phyloP scores from a whole-genome alignment of 352 stramenopile genomes.

The Blastocystis sp. region DNA sequence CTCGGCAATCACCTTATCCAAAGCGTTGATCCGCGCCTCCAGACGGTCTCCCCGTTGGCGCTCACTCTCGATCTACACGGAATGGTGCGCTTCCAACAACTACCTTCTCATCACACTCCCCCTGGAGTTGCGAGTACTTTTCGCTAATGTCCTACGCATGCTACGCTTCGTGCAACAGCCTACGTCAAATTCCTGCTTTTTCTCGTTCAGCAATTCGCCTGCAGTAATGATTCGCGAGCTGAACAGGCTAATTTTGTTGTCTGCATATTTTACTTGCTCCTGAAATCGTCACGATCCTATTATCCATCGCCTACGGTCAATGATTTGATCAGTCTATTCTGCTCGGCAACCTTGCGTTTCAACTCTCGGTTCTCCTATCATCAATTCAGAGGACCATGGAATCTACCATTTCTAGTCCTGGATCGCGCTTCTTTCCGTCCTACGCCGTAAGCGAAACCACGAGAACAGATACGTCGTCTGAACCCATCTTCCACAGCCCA shows the following conservation, averaged over 20 bases:
- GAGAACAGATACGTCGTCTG: not conserved
- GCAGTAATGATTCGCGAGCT: constrained; percentile 15
- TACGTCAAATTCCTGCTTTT: constrained; percentile 22
- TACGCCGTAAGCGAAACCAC: not conserved
- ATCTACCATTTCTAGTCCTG: constrained; percentile 2
- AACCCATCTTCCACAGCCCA: not conserved
- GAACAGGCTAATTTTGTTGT: not conserved
- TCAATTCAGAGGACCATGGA: not conserved
- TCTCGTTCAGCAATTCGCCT: constrained; percentile 38
- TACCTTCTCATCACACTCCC: not conserved
- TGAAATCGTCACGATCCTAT: not conserved
- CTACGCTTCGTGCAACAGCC: not conserved
- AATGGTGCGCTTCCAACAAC: not conserved
- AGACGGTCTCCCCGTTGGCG: not conserved
- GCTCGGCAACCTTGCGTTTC: not conserved
- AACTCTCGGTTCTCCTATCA: not conserved
- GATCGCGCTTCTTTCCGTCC: not conserved
- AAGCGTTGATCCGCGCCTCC: not conserved
- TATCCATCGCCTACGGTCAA: not conserved
- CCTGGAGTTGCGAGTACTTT: not conserved
- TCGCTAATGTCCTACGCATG: not conserved
- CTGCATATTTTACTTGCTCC: not conserved
- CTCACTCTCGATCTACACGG: not conserved
- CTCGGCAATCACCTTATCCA: not conserved
- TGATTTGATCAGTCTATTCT: not conserved